Evolutionary conservation across 2,329 filamentous ascomycete genomes (phyloP), one percentile per base, ranked within the genome.

Genomic region (Capronia coronata): DNA sequence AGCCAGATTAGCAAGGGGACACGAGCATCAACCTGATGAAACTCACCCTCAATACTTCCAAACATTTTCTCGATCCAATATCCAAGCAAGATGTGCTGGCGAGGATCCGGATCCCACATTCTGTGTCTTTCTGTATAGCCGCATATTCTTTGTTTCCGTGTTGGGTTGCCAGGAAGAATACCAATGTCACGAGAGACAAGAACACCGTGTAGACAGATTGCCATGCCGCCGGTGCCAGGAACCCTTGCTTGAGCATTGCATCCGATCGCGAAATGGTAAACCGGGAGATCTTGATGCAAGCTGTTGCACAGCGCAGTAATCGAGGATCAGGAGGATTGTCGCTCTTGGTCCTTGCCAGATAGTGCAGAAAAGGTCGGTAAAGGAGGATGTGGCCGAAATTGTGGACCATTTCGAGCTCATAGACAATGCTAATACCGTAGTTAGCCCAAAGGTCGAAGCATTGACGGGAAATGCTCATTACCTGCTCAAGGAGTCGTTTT

Each of bases 361-460:
- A 56, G 42, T 60, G 56, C 13, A 60, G 29, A 40, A 59, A 60
- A 11, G 58, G 56, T 4, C 58, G 51, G 32, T 60, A 60, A n/a
- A 60, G 58, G 13, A 60, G 18, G n/a, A 59, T 57, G 40, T 60
- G 55, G 9, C 54, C 56, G 29, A 58, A 54, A 35, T 52, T 54
- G 38, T 59, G 52, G 14, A 49, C 52, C 27, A 60, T 47, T 23
- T 54, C 46, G 19, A 60, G 44, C 21, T 57, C 52, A 19, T 55
- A 55, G 16, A 46, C 35, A 16, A 52, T 46, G 42, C 55, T 57
- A n/a, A 14, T 41, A 19, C 13, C 11, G 3, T 6, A 35, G 29
- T 38, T 14, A 48, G 34, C 37, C n/a, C 23, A n/a, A n/a, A 16
- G 4, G 19, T 23, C n/a, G 23, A 4, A n/a, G 38, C 21, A 5